phyloP scores from a whole-genome alignment of 2,329 filamentous ascomycete species.

The Cladosporium colombiae region DNA sequence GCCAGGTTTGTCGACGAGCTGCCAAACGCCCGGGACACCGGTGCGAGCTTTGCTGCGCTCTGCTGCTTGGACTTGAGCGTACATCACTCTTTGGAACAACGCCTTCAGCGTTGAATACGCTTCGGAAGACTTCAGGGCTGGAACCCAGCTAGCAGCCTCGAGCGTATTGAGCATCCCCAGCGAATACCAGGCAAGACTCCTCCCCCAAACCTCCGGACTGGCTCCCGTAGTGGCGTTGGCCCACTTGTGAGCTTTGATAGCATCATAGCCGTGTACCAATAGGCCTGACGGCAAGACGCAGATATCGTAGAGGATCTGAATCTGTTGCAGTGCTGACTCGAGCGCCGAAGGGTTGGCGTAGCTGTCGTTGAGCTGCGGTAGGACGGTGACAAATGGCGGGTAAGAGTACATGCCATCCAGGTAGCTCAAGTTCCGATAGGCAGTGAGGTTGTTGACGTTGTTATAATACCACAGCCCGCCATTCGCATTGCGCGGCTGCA shows the following conservation, averaged over 20 bases:
- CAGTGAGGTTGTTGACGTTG: constrained; percentile 27
- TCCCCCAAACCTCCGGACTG: constrained; percentile 56
- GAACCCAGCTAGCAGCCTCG: constrained; percentile 37
- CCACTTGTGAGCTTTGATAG: constrained; percentile 52
- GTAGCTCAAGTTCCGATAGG: constrained; percentile 56
- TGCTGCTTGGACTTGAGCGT: constrained; percentile 40
- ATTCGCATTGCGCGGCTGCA: constrained; percentile 35
- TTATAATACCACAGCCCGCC: constrained; percentile 41
- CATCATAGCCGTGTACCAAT: constrained; percentile 58
- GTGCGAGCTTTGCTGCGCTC: constrained; percentile 35
- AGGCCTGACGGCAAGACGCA: constrained; percentile 47
- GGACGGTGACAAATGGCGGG: constrained; percentile 44
- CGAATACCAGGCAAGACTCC: constrained; percentile 57
- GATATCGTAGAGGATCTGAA: constrained; percentile 49
- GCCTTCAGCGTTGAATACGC: constrained; percentile 36
- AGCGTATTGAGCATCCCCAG: constrained; percentile 54
- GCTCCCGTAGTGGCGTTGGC: constrained; percentile 53
- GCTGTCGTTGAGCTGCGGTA: constrained; percentile 25
- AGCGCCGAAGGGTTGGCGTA: not conserved
- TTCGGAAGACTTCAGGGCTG: constrained; percentile 27
- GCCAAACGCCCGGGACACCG: constrained; percentile 53
- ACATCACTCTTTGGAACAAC: constrained; percentile 43
- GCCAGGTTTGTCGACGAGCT: constrained; percentile 54
- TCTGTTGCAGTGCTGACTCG: constrained; percentile 41
- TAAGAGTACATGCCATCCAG: constrained; percentile 57